Base-by-base conservation (phyloP, 1,284 basidiomycete species). In the Irpex rosettiformis region DNA sequence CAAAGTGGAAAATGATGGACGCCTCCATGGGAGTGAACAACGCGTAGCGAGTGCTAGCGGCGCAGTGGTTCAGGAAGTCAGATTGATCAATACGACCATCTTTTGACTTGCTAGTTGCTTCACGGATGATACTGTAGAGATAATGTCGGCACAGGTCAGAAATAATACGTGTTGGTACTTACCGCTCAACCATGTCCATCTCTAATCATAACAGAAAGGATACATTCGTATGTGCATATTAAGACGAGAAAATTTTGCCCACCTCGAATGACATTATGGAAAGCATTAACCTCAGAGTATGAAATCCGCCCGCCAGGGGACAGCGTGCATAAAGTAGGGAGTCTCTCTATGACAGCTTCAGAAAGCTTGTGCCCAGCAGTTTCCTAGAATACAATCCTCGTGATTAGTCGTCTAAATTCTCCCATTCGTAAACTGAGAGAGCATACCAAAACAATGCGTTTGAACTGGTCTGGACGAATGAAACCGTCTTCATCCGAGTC, bases 11-110 rank as follows among this genome's bases (percentile, higher is more conserved):
- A 67, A 97, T 88, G 67, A 97, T 96, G 58, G 88, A 87, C 25
- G 93, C 94, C 72, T 98, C 94, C 92, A 97, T 96, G 2, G 95
- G 95, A 1, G 93, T 96, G 72, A 97, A 96, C 55, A 94, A 80
- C 37, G 91, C 89, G 72, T 96, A 96, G 49, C 95, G 89, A 64
- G 94, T 93, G 64, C 76, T 85, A 51, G 84, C 80, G 40, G 88
- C 81, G 25, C 88, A 80, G 69, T 92, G 76, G 67, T 92, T 86
- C 55, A 93, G 78, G 74, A 93, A 93, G 72, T 93, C 91, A 22
- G 83, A 81, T 71, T 91, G 88, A 72, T 86, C 86, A 75, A 98
- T 96, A 52, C 93, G 88, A 5, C 95, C 94, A 67, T 98, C 95
- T 71, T 91, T 94, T 58, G 90, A 90, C 72, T 91, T 93, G n/a